Evolutionary conservation across 768 basidiomycete species (phyloP).

Genomic region (Russula emetica): DNA sequence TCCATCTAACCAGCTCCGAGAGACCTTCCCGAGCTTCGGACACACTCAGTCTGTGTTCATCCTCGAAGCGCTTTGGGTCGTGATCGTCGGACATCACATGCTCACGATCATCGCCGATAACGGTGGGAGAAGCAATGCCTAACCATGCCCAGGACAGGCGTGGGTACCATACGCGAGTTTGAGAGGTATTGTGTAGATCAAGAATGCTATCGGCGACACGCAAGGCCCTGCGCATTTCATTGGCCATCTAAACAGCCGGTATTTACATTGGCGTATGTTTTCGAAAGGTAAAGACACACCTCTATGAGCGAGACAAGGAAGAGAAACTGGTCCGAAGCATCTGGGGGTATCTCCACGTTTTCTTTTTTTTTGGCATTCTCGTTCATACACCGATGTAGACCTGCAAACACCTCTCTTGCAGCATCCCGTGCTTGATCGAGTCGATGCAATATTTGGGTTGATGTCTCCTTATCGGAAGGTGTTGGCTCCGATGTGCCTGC

Average conservation of each 20-base stretch:
- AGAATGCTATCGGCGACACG: constrained; percentile 31
- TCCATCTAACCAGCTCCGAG: constrained; percentile 16
- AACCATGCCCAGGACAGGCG: constrained; percentile 25
- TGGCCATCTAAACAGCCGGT: constrained; percentile 39
- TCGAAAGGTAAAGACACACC: constrained; percentile 31
- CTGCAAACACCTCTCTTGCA: constrained; percentile 32
- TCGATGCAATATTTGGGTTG: neutral
- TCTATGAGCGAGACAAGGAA: constrained; percentile 45
- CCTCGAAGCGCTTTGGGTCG: constrained; percentile 10
- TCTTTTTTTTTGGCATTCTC: constrained; percentile 30
- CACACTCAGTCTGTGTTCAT: constrained; percentile 18
- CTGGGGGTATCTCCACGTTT: constrained; percentile 29
- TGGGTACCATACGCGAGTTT: constrained; percentile 24
- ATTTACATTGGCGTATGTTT: neutral
- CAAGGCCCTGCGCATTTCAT: constrained; percentile 39
- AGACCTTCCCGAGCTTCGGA: constrained; percentile 24
- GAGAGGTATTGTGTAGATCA: constrained; percentile 14
- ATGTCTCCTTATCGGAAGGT: constrained; percentile 20
- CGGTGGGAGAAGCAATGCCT: constrained; percentile 21
- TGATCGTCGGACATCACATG: constrained; percentile 11
- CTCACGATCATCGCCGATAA: constrained; percentile 16
- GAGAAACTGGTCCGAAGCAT: constrained; percentile 39
- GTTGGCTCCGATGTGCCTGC: constrained; percentile 26
- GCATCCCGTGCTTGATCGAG: constrained; percentile 20
- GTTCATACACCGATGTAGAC: constrained; percentile 36